These are phyloP conservation scores for Nicotiana tabacum DNA, from an alignment of 257 asterid genomes.

Conservation along the genomic window DNA sequence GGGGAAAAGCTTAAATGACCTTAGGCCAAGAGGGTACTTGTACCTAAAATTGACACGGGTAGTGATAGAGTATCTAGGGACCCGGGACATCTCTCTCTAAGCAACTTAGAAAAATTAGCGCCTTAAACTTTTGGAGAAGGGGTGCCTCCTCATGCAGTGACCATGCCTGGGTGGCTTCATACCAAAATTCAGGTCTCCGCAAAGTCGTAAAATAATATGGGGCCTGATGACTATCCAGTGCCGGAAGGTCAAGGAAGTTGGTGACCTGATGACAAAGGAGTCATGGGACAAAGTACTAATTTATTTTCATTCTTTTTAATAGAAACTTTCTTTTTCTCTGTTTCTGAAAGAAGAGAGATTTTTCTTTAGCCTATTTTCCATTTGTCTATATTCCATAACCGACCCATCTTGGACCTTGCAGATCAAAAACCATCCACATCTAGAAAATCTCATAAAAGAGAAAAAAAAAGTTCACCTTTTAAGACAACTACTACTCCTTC, in stretches of 20 bases:
- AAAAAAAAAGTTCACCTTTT: slow-evolving; percentile 33
- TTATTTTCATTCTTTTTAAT: no score
- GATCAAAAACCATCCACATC: slow-evolving; percentile 47
- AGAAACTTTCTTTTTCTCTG: not conserved
- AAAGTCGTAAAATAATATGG: not conserved
- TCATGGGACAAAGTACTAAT: no score
- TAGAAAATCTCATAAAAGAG: slow-evolving; percentile 37
- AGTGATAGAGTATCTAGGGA: not conserved
- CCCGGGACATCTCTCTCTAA: not conserved
- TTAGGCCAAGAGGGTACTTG: not conserved
- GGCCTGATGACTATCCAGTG: not conserved
- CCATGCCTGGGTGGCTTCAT: not conserved
- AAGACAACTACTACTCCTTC: slow-evolving; percentile 36
- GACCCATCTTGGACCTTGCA: slow-evolving; percentile 24
- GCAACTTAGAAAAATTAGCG: not conserved
- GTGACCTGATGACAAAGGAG: no score
- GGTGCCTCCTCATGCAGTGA: not conserved
- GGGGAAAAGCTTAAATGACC: not conserved
- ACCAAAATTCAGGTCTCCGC: not conserved
- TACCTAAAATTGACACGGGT: not conserved
- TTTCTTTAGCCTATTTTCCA: not conserved
- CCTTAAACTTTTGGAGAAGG: not conserved
- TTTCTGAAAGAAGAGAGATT: not conserved
- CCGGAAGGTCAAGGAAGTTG: not conserved
- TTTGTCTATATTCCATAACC: not conserved